Evolutionary conservation across 2,329 filamentous ascomycete species (phyloP), one percentile per base, ranked within the genome.

Genomic region (Alternaria ethzedia): DNA sequence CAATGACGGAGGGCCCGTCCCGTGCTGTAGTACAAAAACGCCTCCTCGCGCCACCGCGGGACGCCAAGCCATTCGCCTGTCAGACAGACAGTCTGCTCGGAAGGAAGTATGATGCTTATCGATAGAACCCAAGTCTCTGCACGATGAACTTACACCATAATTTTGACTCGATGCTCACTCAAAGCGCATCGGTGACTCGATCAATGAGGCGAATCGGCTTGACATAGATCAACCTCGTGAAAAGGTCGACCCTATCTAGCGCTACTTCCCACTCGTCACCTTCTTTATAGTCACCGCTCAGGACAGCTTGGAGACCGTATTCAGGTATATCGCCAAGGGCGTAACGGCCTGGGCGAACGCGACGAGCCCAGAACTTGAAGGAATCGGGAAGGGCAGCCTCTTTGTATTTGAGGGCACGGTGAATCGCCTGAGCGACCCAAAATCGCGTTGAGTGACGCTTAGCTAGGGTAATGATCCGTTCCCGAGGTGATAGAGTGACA

Each of bases 321-420:
- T 70, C 70, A 26, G 59, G 70, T 59, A 72, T 70, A 30, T 65
- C 36, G 9, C 69, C 72, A 21, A 64, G 5, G 4, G 67, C 59
- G 12, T 47, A 32, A 45, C 7, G 26, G 3, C 36, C 23, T 25
- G 10, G 12, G 9, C 9, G 23, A 4, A 66, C 54, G 13, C 28
- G 46, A 45, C 62, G 63, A 17, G 80, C 69, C 67, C 72, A 74
- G 26, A 79, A 76, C 20, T 63, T 74, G 65, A 86, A 84, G 0
- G 81, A 83, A 15, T 82, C 73, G 1, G 87, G 87, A 5, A 89
- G 75, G 1, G 76, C 55, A 11, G 82, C 83, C 69, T 89, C 84
- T 10, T 80, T 79, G 73, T 86, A 88, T 70, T 87, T 83, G 70
- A 85, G 83, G 13, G 86, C 87, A 46, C 88, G 86, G 78, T 86